Percentiles rank a stretch among this genome's conserved stretches.
Evolutionary conservation across 2,329 filamentous ascomycete genomes (phyloP).

Genomic region (Whalleya microplaca): DNA sequence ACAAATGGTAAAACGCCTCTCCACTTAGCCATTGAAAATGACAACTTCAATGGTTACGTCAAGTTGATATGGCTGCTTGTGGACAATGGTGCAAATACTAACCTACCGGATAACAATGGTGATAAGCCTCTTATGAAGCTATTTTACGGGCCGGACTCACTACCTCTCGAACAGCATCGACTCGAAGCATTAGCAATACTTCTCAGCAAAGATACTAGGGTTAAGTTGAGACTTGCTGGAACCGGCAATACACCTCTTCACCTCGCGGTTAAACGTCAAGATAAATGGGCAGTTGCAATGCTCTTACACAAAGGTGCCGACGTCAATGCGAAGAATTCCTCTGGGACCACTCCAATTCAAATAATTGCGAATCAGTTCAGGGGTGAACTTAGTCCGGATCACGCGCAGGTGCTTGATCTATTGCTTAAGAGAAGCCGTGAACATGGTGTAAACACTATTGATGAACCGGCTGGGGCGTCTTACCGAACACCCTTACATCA

Average conservation of each 20-base stretch:
- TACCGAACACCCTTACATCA: constrained; percentile 8
- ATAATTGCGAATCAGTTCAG: constrained; percentile 15
- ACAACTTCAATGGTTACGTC: constrained; percentile 18
- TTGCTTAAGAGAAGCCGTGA: background rate
- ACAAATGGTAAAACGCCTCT: constrained; percentile 18
- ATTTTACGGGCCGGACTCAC: constrained; percentile 6
- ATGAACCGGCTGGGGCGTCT: constrained; percentile 10
- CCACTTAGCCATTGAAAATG: constrained; percentile 16
- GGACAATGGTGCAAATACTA: background rate
- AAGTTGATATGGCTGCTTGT: constrained; percentile 24
- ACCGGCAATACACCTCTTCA: constrained; percentile 12
- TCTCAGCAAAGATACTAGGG: constrained; percentile 8
- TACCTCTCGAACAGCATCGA: constrained; percentile 4
- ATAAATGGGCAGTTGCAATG: constrained; percentile 9
- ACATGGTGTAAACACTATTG: background rate
- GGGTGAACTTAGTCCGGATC: constrained; percentile 7
- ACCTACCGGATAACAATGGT: constrained; percentile 8
- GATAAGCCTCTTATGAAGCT: constrained; percentile 10
- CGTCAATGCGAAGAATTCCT: constrained; percentile 6
- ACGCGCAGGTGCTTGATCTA: constrained; percentile 9
- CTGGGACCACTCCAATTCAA: constrained; percentile 11
- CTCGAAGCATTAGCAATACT: constrained; percentile 11
- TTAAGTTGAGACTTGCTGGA: constrained; percentile 7
- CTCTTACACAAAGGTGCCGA: constrained; percentile 9
- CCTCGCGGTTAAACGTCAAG: constrained; percentile 10